Base-by-base conservation (phyloP, 306 rosid species). In the Castanopsis chinensis region DNA sequence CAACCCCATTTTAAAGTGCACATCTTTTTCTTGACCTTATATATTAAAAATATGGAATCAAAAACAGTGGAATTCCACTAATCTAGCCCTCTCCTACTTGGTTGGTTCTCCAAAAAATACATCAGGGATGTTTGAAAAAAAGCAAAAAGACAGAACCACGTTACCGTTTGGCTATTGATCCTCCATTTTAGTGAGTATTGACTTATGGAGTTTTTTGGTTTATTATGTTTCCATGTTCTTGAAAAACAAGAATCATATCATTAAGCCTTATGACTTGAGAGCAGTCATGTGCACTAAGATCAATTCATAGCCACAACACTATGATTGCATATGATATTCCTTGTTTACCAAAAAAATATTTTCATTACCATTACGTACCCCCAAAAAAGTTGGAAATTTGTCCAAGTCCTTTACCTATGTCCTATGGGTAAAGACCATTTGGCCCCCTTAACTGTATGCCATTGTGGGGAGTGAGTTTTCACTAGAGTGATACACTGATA, bases 281-380 rank as follows among this genome's bases (percentile, higher is more conserved):
- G 76, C 83, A 81, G 82, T 79, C 56, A 15, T 74, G 83, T 61
- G 86, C 92, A 81, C 88, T 81, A 69, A 49, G 18, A 77, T 78
- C 87, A 78, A 74, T 74, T 81, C 87, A 79, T 49, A 68, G 72
- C 13, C 59, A 52, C 75, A 73, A 75, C 14, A 7, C 58, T 52
- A 21, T 86, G 63, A 79, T 73, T 76, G 74, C 83, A 82, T 53
- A n/a, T n/a, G n/a, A n/a, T n/a, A n/a, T n/a, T n/a, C n/a, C n/a
- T n/a, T n/a, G n/a, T n/a, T n/a, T n/a, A n/a, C n/a, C n/a, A n/a
- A n/a, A n/a, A n/a, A n/a, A n/a, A n/a, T n/a, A 76, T 78, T 76
- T 58, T 13, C 25, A 3, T 56, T 33, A 49, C 55, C 80, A 49
- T 57, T 77, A 19, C 12, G 11, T 41, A 41, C 45, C 68, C 65